Percentiles rank a stretch among this genome's conserved stretches.
Conservation (phyloP, 2,329 filamentous ascomycete genomes). For the Chaetomiaceae sp. region DNA sequence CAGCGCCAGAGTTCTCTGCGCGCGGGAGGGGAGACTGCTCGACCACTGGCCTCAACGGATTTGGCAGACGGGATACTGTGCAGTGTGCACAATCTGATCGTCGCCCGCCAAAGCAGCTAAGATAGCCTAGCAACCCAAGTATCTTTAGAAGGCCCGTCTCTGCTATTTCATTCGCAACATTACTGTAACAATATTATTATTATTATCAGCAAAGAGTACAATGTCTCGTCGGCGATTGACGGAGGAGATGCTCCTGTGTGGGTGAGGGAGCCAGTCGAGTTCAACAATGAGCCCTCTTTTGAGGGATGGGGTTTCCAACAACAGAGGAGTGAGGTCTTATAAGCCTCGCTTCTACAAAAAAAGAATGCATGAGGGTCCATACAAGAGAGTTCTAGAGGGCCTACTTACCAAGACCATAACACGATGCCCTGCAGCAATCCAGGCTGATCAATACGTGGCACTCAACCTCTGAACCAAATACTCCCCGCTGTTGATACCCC, state of each 20-base stretch:
- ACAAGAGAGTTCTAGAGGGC: background rate
- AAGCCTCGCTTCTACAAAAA: no score
- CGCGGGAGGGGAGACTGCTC: constrained; percentile 1
- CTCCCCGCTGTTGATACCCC: constrained; percentile 70
- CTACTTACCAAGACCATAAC: no score
- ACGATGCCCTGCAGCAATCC: no score
- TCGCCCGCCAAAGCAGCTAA: background rate
- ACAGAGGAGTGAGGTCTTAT: no score
- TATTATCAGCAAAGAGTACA: background rate
- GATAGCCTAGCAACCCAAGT: background rate
- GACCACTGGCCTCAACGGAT: background rate
- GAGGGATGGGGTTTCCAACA: background rate
- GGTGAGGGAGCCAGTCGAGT: background rate
- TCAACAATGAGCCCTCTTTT: background rate
- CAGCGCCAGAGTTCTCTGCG: constrained; percentile 12
- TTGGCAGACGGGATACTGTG: background rate
- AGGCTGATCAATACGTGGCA: constrained; percentile 58
- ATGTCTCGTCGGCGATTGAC: constrained; percentile 2
- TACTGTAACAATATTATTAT: constrained; percentile 8
- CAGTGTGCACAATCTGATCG: background rate
- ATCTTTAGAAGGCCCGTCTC: background rate
- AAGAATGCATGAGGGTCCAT: no score
- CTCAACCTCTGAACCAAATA: constrained; percentile 75
- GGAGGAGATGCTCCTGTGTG: background rate
- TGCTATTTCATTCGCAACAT: constrained; percentile 1